Evolutionary conservation across 2,329 filamentous ascomycete species (phyloP).

Genomic region (Chalara sp.): DNA sequence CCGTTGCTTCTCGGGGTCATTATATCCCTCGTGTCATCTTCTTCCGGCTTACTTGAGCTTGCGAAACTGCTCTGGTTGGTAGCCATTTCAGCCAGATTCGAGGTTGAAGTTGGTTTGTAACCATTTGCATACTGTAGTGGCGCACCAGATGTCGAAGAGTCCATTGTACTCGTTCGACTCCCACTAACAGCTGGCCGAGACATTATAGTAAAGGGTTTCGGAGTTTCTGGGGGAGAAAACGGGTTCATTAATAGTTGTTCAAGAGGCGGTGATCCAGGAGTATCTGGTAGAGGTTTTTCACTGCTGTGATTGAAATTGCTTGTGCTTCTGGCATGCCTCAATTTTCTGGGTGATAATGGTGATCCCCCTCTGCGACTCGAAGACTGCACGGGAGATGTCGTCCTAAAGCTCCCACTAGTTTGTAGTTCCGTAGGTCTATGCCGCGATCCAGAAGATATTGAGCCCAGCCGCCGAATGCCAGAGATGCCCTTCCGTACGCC

Average conservation of each 20-base stretch:
- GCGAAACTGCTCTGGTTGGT: conserved; percentile 41
- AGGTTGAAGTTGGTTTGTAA: conserved; percentile 13
- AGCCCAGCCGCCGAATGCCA: conserved; percentile 20
- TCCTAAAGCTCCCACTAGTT: conserved; percentile 10
- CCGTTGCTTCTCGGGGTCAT: conserved; percentile 46
- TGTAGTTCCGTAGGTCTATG: conserved; percentile 17
- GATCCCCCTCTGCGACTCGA: not conserved
- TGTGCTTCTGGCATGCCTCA: conserved; percentile 20
- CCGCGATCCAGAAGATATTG: conserved; percentile 19
- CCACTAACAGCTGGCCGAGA: conserved; percentile 18
- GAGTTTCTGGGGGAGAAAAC: conserved; percentile 19
- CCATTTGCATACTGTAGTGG: conserved; percentile 15
- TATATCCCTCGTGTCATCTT: conserved; percentile 41
- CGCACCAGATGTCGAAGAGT: conserved; percentile 21
- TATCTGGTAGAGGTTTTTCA: conserved; percentile 26
- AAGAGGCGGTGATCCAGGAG: conserved; percentile 19
- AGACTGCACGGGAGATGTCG: not conserved
- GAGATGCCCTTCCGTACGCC: conserved; percentile 23
- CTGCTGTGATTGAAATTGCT: conserved; percentile 15
- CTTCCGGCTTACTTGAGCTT: conserved; percentile 36
- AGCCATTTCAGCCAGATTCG: conserved; percentile 17
- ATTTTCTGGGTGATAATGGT: not conserved
- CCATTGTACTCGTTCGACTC: conserved; percentile 26
- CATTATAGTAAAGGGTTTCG: conserved; percentile 17
- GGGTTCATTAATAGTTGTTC: conserved; percentile 9